Evolutionary conservation across 192 early-diverging fungal species (phyloP).

Genomic region (Coemansia furcata): DNA sequence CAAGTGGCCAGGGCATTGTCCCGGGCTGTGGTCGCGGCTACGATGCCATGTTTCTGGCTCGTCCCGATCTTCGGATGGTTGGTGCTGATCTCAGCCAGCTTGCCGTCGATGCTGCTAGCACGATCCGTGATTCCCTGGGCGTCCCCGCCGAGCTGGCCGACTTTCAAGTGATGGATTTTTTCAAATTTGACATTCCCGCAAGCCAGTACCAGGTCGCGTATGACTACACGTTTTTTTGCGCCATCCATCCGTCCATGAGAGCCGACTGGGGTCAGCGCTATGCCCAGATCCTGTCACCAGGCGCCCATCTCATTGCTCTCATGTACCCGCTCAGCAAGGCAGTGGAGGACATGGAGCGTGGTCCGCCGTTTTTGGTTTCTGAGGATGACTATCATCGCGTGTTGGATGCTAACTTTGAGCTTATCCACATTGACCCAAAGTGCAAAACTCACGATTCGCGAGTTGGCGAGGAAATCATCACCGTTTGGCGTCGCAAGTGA

Average conservation of each 20-base stretch:
- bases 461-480: slow-evolving; percentile 60
- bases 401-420: slow-evolving; percentile 60
- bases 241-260: slow-evolving; percentile 63
- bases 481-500: slow-evolving; percentile 59
- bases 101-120: slow-evolving; percentile 59
- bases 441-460: slow-evolving; percentile 59
- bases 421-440: slow-evolving; percentile 57
- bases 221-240: slow-evolving; percentile 89
- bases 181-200: slow-evolving; percentile 57
- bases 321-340: slow-evolving; percentile 70
- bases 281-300: slow-evolving; percentile 61
- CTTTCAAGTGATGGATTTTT: slow-evolving; percentile 71
- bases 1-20: slow-evolving; percentile 37
- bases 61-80: slow-evolving; percentile 55
- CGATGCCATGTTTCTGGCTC: slow-evolving; percentile 72
- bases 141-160: slow-evolving; percentile 44
- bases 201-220: slow-evolving; percentile 71
- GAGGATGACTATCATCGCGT: slow-evolving; percentile 61
- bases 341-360: slow-evolving; percentile 55
- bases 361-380: slow-evolving; percentile 73
- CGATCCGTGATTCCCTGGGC: slow-evolving; percentile 43
- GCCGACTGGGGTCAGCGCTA: slow-evolving; percentile 64
- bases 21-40: slow-evolving; percentile 59
- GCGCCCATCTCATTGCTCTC: slow-evolving; percentile 68
- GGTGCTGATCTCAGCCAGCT: slow-evolving; percentile 70